Base-by-base conservation (phyloP, 148 eudicot genomes). In the Cornus florida region DNA sequence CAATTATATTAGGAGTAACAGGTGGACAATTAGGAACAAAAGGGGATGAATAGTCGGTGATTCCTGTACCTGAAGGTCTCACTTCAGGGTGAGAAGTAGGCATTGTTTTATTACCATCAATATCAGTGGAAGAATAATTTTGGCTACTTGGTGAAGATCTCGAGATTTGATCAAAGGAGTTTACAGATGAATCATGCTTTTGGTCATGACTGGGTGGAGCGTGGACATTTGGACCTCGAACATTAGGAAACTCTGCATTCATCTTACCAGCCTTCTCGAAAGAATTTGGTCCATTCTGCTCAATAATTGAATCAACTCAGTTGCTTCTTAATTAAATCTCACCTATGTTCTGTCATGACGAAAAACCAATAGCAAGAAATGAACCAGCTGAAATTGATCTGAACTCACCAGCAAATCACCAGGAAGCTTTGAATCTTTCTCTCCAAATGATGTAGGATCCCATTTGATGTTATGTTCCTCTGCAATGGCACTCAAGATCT, bases 391-490 rank as follows among this genome's bases (percentile, higher is more conserved):
- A 22, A 53, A 70, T 71, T 62, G 48, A 65, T 20, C 28, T 41
- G 20, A 79, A 32, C 87, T 83, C 87, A 93, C 97, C 91, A 85
- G 85, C 75, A 89, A 75, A 70, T 92, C 90, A 50, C 43, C 87
- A 28, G 83, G 81, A 72, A 87, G 88, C 77, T 77, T 76, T 28
- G 83, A 70, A n/a, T 88, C 91, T 79, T 86, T 91, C 76, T 92
- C 95, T 82, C 85, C 91, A 78, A 91, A 87, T 74, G 90, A 86
- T 31, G 83, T 79, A 43, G 90, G 92, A 82, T 93, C 98, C 99
- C 99, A 96, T 64, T 90, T 84, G 65, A 96, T 76, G 81, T 89
- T 90, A 78, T 96, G 91, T 79, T 96, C 98, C 79, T 89, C 92
- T 28, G 99, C 99, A 77, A 93, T 91, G 39, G 91, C 91, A 77